phyloP scores from a whole-genome alignment of 192 early-diverging fungal genomes.

The Backusella circina region DNA sequence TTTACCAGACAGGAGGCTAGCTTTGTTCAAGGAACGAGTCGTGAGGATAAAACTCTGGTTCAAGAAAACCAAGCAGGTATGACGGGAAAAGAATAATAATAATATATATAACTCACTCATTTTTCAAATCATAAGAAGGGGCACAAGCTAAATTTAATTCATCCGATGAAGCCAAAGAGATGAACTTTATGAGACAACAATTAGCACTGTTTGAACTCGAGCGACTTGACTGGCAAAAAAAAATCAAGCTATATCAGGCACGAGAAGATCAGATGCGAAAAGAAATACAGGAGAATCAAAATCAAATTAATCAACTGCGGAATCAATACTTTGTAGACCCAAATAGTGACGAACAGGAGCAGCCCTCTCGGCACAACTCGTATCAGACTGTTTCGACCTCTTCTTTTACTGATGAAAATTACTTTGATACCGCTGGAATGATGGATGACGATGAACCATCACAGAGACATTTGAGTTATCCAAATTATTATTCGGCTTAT shows the following conservation, averaged over 20 bases:
- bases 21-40: neutral
- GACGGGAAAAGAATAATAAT: neutral
- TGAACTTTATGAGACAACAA: neutral
- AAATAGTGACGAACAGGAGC: neutral
- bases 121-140: neutral
- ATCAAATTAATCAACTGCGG: neutral
- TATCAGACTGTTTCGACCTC: neutral
- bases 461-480: neutral
- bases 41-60: neutral
- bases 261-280: conserved; percentile 4
- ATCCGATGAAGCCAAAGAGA: neutral
- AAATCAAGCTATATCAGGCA: neutral
- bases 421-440: neutral
- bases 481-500: neutral
- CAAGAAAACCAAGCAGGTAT: neutral
- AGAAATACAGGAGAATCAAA: neutral
- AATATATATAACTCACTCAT: too few species aligned
- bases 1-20: neutral
- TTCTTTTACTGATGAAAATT: neutral
- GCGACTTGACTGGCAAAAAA: neutral
- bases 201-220: neutral
- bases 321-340: neutral
- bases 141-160: neutral
- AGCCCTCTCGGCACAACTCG: neutral
- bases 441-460: neutral